A percentile compares a stretch with the other conserved stretches of the same genome.
These are phyloP conservation scores for Globisporangium ultimum DNA, from an alignment of 352 stramenopile genomes.

Conservation along the genomic window DNA sequence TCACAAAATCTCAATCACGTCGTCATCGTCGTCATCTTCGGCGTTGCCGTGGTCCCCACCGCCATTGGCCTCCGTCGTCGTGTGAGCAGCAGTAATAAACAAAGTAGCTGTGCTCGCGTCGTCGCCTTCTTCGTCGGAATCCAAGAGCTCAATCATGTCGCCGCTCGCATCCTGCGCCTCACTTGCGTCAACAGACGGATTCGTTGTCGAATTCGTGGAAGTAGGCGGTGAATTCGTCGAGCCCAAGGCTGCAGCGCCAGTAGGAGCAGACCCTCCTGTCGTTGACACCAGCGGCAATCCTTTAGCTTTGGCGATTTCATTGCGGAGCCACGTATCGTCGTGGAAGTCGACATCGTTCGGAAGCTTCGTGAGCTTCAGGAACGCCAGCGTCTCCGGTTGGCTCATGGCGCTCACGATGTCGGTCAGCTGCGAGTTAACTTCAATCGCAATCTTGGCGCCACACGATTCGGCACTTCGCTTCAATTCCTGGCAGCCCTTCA, in stretches of 20 bases:
- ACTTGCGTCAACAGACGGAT: not conserved
- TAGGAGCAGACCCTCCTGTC: not conserved
- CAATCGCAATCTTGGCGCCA: slow-evolving; percentile 66
- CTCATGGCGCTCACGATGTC: slow-evolving; percentile 78
- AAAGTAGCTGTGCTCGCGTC: slow-evolving; percentile 7
- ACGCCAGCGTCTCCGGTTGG: slow-evolving; percentile 52
- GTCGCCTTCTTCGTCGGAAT: slow-evolving; percentile 44
- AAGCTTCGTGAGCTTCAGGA: slow-evolving; percentile 67
- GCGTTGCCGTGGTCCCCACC: not conserved
- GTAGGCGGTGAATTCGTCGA: no score
- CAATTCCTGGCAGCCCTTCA: slow-evolving; percentile 67
- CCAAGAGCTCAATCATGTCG: slow-evolving; percentile 56
- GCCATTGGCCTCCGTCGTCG: not conserved
- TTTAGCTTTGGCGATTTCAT: slow-evolving; percentile 65
- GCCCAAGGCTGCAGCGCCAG: not conserved
- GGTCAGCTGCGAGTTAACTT: slow-evolving; percentile 71
- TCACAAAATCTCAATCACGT: slow-evolving; percentile 24
- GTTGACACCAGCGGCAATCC: slow-evolving; percentile 16
- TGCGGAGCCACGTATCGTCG: slow-evolving; percentile 63
- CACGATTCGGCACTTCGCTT: slow-evolving; percentile 56
- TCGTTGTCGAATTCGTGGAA: no score
- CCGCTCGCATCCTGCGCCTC: slow-evolving; percentile 25
- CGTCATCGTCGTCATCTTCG: slow-evolving; percentile 15
- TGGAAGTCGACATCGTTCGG: slow-evolving; percentile 67
- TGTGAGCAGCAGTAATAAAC: not conserved